Conservation (phyloP, 345 rosid species). For the Streptanthus diversifolius region DNA sequence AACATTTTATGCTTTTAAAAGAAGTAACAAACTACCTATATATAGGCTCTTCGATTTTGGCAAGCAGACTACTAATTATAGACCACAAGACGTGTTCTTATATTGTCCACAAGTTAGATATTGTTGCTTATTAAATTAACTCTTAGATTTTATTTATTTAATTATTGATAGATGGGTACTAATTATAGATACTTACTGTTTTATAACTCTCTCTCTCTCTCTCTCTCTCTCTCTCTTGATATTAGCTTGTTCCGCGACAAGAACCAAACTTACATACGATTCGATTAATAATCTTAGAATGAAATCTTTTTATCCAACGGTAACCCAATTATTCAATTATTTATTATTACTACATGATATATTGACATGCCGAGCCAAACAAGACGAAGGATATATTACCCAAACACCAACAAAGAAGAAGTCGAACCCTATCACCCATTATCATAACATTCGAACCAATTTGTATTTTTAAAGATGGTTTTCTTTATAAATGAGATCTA, state of each 20-base stretch:
- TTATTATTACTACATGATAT: not conserved
- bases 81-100: slow-evolving; percentile 41
- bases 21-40: slow-evolving; percentile 8
- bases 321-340: not conserved
- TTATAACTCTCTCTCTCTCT: not conserved
- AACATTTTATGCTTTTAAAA: not conserved
- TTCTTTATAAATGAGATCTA: no score
- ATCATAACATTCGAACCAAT: no score
- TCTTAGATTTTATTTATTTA: slow-evolving; percentile 32
- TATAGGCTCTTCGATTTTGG: slow-evolving; percentile 16
- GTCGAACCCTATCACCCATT: not conserved
- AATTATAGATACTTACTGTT: not conserved
- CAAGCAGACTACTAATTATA: slow-evolving; percentile 26
- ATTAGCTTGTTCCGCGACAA: not conserved
- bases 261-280: not conserved
- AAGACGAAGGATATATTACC: no score
- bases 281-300: not conserved
- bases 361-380: not conserved
- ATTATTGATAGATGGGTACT: not conserved
- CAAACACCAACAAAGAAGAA: no score
- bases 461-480: no score
- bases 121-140: slow-evolving; percentile 18
- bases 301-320: not conserved
- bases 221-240: not conserved
- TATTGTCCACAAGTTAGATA: slow-evolving; percentile 46